Conservation (phyloP, 2,329 filamentous ascomycete genomes). For the Botrytis byssoidea region DNA sequence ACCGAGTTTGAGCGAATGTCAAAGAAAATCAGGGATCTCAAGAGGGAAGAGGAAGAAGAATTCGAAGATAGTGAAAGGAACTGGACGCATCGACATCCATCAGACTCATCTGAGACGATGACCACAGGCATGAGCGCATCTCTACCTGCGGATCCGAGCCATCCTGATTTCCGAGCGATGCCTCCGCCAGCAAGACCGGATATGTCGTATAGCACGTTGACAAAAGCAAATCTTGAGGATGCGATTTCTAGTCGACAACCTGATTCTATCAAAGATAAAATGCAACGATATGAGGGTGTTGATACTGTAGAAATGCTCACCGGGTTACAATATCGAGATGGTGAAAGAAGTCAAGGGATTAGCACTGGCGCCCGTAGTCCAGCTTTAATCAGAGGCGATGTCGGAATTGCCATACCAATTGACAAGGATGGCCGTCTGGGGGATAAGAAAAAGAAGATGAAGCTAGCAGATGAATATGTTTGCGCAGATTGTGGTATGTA, state of each 20-base stretch:
- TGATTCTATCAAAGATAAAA: slow-evolving; percentile 80
- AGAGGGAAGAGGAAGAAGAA: slow-evolving; percentile 81
- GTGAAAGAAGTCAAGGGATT: slow-evolving; percentile 83
- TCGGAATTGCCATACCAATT: slow-evolving; percentile 77
- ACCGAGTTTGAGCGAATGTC: slow-evolving; percentile 89
- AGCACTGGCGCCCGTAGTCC: slow-evolving; percentile 83
- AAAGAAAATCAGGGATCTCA: slow-evolving; percentile 80
- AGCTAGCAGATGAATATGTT: slow-evolving; percentile 83
- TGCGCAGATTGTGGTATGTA: slow-evolving; percentile 84
- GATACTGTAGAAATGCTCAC: slow-evolving; percentile 94
- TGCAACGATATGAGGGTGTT: slow-evolving; percentile 76
- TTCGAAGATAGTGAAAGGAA: slow-evolving; percentile 61
- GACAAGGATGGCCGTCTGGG: slow-evolving; percentile 71
- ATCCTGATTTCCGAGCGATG: slow-evolving; percentile 53
- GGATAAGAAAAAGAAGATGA: slow-evolving; percentile 84
- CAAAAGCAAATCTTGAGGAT: slow-evolving; percentile 77
- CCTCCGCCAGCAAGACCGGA: slow-evolving; percentile 63
- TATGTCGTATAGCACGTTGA: slow-evolving; percentile 66
- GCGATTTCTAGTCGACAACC: slow-evolving; percentile 62
- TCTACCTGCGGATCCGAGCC: slow-evolving; percentile 37
- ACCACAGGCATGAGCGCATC: slow-evolving; percentile 35
- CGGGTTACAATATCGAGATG: slow-evolving; percentile 81
- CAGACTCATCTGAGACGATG: slow-evolving; percentile 43
- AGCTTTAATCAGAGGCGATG: slow-evolving; percentile 79
- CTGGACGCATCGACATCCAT: slow-evolving; percentile 49